Evolutionary conservation across 2,329 filamentous ascomycete species (phyloP).

Genomic region (Hypoxylon sp.): DNA sequence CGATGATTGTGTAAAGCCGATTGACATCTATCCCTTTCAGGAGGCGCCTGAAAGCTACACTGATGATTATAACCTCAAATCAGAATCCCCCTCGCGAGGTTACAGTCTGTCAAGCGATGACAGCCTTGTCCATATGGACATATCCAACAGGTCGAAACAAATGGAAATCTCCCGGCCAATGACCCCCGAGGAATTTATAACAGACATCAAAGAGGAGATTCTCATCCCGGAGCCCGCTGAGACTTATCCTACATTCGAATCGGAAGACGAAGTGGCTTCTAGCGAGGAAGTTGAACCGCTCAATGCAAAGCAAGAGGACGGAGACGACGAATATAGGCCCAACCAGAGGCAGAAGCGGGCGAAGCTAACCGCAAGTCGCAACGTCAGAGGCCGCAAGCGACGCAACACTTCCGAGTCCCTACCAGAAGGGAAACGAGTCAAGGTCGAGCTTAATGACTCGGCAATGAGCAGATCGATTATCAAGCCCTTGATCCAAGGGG

Average conservation of each 20-base stretch:
- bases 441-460: slow-evolving; percentile 32
- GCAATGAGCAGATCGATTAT: slow-evolving; percentile 16
- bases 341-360: slow-evolving; percentile 32
- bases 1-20: slow-evolving; percentile 47
- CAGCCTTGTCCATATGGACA: slow-evolving; percentile 35
- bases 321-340: slow-evolving; percentile 40
- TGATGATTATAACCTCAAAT: slow-evolving; percentile 38
- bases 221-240: slow-evolving; percentile 25
- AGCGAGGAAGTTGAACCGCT: slow-evolving; percentile 31
- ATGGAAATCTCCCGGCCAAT: slow-evolving; percentile 29
- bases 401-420: slow-evolving; percentile 23
- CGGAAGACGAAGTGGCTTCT: slow-evolving; percentile 29
- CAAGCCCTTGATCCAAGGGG: slow-evolving; percentile 37
- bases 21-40: slow-evolving; percentile 46
- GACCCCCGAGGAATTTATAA: slow-evolving; percentile 41
- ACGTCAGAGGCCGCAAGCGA: slow-evolving; percentile 39
- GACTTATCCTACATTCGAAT: slow-evolving; percentile 29
- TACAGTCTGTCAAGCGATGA: slow-evolving; percentile 48
- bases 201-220: slow-evolving; percentile 41
- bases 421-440: slow-evolving; percentile 38
- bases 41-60: slow-evolving; percentile 42
- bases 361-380: slow-evolving; percentile 23
- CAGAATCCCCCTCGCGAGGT: slow-evolving; percentile 40
- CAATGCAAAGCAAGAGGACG: slow-evolving; percentile 34
- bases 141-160: slow-evolving; percentile 28